Conservation (phyloP, 768 basidiomycete species). For the Nidula microcarpa region DNA sequence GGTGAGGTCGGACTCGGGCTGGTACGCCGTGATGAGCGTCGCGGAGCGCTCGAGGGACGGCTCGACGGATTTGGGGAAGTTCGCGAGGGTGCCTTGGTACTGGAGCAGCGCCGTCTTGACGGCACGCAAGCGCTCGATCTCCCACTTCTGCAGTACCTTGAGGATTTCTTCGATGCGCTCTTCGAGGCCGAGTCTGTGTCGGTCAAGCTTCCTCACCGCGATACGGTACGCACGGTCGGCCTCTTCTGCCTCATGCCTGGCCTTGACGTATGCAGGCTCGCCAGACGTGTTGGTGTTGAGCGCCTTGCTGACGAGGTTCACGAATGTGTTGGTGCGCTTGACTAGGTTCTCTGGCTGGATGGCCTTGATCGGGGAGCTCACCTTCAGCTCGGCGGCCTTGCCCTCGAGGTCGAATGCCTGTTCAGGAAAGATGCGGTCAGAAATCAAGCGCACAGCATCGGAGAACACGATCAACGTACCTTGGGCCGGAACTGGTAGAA, state of each 20-base stretch:
- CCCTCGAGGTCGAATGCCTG: constrained; percentile 58
- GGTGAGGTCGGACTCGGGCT: constrained; percentile 82
- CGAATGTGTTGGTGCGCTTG: constrained; percentile 67
- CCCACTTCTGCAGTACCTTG: constrained; percentile 81
- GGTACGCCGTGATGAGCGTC: constrained; percentile 77
- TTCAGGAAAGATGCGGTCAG: constrained; percentile 12
- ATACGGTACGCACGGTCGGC: constrained; percentile 80
- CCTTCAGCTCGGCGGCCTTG: constrained; percentile 20
- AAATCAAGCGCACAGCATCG: neutral
- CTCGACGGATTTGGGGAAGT: constrained; percentile 65
- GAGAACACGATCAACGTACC: constrained; percentile 31
- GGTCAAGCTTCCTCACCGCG: constrained; percentile 78
- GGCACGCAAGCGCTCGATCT: constrained; percentile 75
- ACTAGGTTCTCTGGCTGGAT: constrained; percentile 48
- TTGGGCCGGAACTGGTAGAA: constrained; percentile 84
- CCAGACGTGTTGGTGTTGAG: constrained; percentile 43
- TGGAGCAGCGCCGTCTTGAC: constrained; percentile 87
- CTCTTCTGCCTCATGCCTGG: constrained; percentile 74
- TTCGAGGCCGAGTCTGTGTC: constrained; percentile 82
- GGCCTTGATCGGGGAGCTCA: constrained; percentile 18
- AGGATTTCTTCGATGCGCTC: constrained; percentile 82
- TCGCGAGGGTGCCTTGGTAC: constrained; percentile 78
- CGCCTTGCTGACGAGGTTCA: constrained; percentile 72
- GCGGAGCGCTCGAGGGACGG: constrained; percentile 65
- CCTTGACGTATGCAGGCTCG: constrained; percentile 68